Conservation (phyloP, 768 basidiomycete species). For the Termitomyces sp. region DNA sequence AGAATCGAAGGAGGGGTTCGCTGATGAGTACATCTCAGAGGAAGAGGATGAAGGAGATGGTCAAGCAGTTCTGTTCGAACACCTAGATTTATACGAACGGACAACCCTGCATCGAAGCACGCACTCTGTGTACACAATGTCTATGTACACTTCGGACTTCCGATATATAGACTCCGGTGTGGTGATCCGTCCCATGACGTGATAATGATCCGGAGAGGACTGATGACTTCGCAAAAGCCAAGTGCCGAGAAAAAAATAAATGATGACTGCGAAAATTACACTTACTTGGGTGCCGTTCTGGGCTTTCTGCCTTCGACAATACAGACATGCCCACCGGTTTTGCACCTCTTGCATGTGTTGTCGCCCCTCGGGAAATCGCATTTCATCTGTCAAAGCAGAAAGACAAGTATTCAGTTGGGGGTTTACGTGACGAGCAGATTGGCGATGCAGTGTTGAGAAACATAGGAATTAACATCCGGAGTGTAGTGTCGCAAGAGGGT, state of each 20-base stretch:
- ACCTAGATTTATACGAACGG: slow-evolving; percentile 10
- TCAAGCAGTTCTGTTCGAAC: neutral
- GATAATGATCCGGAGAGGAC: slow-evolving; percentile 12
- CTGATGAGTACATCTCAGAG: slow-evolving; percentile 18
- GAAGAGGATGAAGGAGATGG: neutral
- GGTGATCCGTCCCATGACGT: slow-evolving; percentile 7
- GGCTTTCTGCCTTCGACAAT: slow-evolving; percentile 83
- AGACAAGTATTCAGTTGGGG: neutral
- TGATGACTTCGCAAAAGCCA: slow-evolving; percentile 9
- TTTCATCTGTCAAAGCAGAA: slow-evolving; percentile 62
- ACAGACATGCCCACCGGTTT: slow-evolving; percentile 67
- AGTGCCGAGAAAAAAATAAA: slow-evolving; percentile 16
- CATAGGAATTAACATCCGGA: neutral
- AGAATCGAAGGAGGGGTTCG: slow-evolving; percentile 15
- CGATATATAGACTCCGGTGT: slow-evolving; percentile 10
- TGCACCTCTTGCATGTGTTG: slow-evolving; percentile 78
- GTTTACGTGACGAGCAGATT: neutral
- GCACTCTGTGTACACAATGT: slow-evolving; percentile 2
- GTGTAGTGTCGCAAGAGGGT: slow-evolving; percentile 1
- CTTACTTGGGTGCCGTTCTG: slow-evolving; percentile 79
- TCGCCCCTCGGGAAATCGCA: slow-evolving; percentile 75
- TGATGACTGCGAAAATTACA: slow-evolving; percentile 18
- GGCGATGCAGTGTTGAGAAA: neutral
- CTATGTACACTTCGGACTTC: too few species aligned
- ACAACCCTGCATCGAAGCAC: slow-evolving; percentile 5